phyloP scores from a whole-genome alignment of 768 basidiomycete genomes.

The Lactifluus subvellereus region DNA sequence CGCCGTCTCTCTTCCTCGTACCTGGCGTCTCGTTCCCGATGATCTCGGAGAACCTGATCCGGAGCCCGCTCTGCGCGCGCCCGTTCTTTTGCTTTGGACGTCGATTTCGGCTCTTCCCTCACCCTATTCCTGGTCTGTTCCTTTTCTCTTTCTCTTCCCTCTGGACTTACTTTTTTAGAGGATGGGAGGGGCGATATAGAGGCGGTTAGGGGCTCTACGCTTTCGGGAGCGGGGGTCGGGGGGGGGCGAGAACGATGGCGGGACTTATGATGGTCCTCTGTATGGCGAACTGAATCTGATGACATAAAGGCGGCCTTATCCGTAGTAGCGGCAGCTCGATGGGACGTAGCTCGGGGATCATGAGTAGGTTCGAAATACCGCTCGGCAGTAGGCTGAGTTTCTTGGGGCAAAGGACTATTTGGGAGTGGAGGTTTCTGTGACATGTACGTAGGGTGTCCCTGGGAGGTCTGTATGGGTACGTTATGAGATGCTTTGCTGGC shows the following conservation, averaged over 20 bases:
- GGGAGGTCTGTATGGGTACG: slow-evolving; percentile 27
- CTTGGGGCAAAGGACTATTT: slow-evolving; percentile 11
- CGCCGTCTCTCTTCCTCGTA: slow-evolving; percentile 20
- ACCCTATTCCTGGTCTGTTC: slow-evolving; percentile 6
- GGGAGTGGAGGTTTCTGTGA: slow-evolving; percentile 30
- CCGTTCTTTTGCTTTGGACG: slow-evolving; percentile 23
- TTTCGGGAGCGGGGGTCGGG: background rate
- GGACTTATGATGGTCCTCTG: slow-evolving; percentile 18
- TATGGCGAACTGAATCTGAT: slow-evolving; percentile 13
- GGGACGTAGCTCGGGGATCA: slow-evolving; percentile 18
- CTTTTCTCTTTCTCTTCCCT: slow-evolving; percentile 14
- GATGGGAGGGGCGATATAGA: slow-evolving; percentile 20
- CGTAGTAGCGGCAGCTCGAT: slow-evolving; percentile 1
- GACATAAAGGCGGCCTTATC: slow-evolving; percentile 10
- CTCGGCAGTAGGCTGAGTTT: background rate
- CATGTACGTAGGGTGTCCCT: slow-evolving; percentile 27
- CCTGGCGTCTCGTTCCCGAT: slow-evolving; percentile 9
- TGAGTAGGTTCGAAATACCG: slow-evolving; percentile 14
- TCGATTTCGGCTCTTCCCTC: slow-evolving; percentile 9
- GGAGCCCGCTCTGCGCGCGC: slow-evolving; percentile 20
- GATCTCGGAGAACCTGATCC: slow-evolving; percentile 24
- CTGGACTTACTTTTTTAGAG: slow-evolving; percentile 25
- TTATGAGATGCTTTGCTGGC: slow-evolving; percentile 31
- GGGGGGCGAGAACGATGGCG: slow-evolving; percentile 17
- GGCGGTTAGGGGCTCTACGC: slow-evolving; percentile 4